Evolutionary conservation across 257 asterid genomes (phyloP), one percentile per base, ranked within the genome.

Genomic region (Gardenia jasminoides): DNA sequence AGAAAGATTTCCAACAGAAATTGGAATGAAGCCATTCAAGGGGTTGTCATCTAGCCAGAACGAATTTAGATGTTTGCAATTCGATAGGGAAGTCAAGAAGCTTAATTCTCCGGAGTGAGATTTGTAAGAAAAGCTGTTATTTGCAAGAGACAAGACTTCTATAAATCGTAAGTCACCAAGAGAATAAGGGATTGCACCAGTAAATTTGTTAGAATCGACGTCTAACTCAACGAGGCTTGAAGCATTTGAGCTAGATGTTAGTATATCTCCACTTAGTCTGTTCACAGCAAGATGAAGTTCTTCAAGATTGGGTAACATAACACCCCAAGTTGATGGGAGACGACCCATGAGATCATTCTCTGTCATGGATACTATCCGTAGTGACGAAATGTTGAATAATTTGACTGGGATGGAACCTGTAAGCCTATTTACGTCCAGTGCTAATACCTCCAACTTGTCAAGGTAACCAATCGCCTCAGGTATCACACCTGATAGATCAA

Each of bases 381-480:
- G 70, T 52, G 84, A 22, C 31, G 91, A 85, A 11, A 85, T 83
- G 74, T 87, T 87, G 20, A 81, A 81, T n/a, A 87, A 19, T 16
- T 62, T 17, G 0, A 44, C 47, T 48, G 91, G 87, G 11, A 86
- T 82, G 1, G 68, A 16, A 46, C 88, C 90, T 52, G 9, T 43
- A 1, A 82, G 75, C 10, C 16, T 64, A 43, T 84, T 86, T 1
- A 0, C 1, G 0, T 5, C 47, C 65, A 80, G 52, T 1, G 0
- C 0, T 17, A 86, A 0, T 0, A 0, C n/a, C 72, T 79, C 77
- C 77, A 88, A 58, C 2, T 77, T 75, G 59, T 58, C 17, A 65
- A 85, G 82, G 24, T 84, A 70, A 8, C 85, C 77, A 46, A 88
- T 46, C 82, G 74, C 89, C 22, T 0, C 39, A 0, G 89, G 89